Percentiles rank a stretch among this genome's conserved stretches.
These are phyloP conservation scores for Phaeosphaeria sp. DNA, from an alignment of 2,329 filamentous ascomycete genomes.

Conservation along the genomic window DNA sequence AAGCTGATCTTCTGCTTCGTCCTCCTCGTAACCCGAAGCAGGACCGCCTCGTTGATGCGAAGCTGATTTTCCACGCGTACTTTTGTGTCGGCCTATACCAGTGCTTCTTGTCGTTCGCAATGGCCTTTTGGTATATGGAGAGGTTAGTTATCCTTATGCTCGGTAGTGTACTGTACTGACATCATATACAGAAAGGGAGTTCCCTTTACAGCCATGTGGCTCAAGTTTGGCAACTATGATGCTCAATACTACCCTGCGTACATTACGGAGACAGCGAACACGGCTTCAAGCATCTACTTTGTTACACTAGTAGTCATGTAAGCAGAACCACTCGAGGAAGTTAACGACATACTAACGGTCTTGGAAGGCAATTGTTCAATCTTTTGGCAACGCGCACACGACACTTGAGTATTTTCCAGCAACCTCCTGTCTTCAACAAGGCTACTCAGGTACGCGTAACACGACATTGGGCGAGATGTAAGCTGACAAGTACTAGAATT, in stretches of 20 bases:
- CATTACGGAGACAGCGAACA: conserved; percentile 60
- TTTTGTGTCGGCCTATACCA: conserved; percentile 68
- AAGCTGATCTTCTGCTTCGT: conserved; percentile 75
- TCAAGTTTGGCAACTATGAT: conserved; percentile 51
- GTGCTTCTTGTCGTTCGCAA: conserved; percentile 51
- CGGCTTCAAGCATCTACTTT: conserved; percentile 78
- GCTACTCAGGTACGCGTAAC: conserved; percentile 52
- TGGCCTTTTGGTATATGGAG: conserved; percentile 55
- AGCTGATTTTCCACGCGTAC: conserved; percentile 75
- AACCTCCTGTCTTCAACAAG: conserved; percentile 70
- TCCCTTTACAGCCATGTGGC: conserved; percentile 71
- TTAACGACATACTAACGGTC: conserved; percentile 9
- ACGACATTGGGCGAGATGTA: neutral
- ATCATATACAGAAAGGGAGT: conserved; percentile 57
- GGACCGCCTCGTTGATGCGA: conserved; percentile 75
- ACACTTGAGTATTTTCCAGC: conserved; percentile 70
- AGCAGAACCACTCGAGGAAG: conserved; percentile 26
- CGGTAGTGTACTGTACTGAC: neutral
- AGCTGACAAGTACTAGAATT: conserved; percentile 57
- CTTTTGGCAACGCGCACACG: conserved; percentile 70
- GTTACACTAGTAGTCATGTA: conserved; percentile 80
- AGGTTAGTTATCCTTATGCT: conserved; percentile 3
- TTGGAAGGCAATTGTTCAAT: conserved; percentile 73
- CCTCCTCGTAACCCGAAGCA: conserved; percentile 71
- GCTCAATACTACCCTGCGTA: conserved; percentile 30